These are phyloP conservation scores for Vigna mungo DNA, from an alignment of 306 rosid species.

Conservation along the genomic window DNA sequence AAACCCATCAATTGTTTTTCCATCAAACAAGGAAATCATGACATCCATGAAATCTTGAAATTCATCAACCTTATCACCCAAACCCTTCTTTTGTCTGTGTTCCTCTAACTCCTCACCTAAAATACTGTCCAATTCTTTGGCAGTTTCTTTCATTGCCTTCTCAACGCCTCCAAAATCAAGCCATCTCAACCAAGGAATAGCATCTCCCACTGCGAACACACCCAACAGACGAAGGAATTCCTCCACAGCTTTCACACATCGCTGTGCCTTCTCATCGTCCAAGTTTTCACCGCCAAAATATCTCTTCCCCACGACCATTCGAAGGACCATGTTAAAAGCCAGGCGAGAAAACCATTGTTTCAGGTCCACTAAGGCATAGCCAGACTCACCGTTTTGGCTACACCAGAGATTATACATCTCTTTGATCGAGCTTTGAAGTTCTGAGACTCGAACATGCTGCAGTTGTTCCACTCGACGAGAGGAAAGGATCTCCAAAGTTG, in stretches of 20 bases:
- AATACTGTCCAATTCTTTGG: constrained; percentile 7
- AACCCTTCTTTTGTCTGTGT: not conserved
- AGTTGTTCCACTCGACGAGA: not conserved
- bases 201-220: constrained; percentile 22
- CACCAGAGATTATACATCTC: constrained; percentile 18
- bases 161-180: constrained; percentile 41
- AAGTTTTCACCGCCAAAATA: not conserved
- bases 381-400: not conserved
- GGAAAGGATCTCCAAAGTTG: not conserved
- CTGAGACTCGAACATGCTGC: not conserved
- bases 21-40: constrained; percentile 28
- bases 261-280: not conserved
- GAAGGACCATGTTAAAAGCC: not conserved
- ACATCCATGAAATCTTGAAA: constrained; percentile 32
- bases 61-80: not conserved
- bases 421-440: not conserved
- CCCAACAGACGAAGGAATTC: constrained; percentile 14
- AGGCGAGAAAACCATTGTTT: constrained; percentile 1
- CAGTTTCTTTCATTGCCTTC: constrained; percentile 43
- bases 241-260: not conserved
- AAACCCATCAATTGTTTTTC: not conserved
- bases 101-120: constrained; percentile 41
- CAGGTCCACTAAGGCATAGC: constrained; percentile 19
- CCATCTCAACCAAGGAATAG: constrained; percentile 36
- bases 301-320: constrained; percentile 28